Conservation (phyloP, 257 asterid genomes). For the Plantago ovata region DNA sequence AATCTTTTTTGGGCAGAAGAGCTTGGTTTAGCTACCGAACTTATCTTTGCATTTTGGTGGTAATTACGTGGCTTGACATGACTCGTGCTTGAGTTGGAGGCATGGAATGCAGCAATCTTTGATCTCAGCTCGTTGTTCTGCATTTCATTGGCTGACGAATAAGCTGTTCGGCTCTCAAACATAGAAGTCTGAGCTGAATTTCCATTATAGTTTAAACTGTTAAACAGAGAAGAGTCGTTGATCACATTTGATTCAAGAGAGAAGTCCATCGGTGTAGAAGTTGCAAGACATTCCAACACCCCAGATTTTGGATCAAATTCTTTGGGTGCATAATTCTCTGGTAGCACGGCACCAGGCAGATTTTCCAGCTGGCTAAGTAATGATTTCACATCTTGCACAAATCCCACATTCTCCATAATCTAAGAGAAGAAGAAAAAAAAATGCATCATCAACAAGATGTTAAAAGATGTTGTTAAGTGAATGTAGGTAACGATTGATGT, state of each 20-base stretch:
- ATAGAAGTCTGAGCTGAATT: conserved; percentile 22
- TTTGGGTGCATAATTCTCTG: conserved; percentile 32
- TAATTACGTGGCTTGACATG: conserved; percentile 12
- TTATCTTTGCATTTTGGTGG: conserved; percentile 19
- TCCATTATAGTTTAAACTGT: conserved; percentile 16
- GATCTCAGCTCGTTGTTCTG: conserved; percentile 22
- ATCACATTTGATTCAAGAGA: conserved; percentile 24
- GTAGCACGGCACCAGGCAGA: conserved; percentile 39
- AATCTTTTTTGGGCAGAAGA: conserved; percentile 24
- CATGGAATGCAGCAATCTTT: conserved; percentile 24
- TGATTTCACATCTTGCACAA: conserved; percentile 45
- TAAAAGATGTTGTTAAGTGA: conserved; percentile 8
- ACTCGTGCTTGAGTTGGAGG: conserved; percentile 15
- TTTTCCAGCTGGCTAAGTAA: conserved; percentile 51
- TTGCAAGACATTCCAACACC: conserved; percentile 23
- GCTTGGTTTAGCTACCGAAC: conserved; percentile 18
- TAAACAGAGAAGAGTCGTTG: conserved; percentile 24
- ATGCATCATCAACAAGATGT: not conserved
- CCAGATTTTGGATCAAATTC: conserved; percentile 27
- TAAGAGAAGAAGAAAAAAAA: conserved; percentile 25
- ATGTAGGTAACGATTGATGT: not conserved
- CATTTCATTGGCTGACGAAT: conserved; percentile 21
- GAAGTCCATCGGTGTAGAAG: conserved; percentile 22
- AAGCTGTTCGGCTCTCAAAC: conserved; percentile 27
- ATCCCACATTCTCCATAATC: conserved; percentile 58